Evolutionary conservation across 2,329 filamentous ascomycete species (phyloP).

Genomic region (Corynespora cassiicola): DNA sequence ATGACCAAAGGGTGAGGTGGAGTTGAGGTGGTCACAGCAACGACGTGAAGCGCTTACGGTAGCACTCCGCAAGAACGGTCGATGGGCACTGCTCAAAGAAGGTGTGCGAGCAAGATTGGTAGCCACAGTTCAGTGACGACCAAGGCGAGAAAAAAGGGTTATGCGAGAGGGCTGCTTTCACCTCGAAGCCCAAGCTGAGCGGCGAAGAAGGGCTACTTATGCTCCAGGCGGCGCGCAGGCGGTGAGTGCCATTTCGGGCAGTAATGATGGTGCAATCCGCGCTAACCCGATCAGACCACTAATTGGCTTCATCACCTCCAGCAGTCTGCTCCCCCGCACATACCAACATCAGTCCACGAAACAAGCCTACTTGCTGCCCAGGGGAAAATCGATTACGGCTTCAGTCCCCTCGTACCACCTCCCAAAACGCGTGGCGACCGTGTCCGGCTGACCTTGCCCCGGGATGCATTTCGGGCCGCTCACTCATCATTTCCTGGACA

Average conservation of each 20-base stretch:
- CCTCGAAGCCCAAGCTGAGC: no score
- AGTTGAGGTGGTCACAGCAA: not conserved
- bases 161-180: no score
- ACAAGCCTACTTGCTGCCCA: not conserved
- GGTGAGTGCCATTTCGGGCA: no score
- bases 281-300: no score
- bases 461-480: slow-evolving; percentile 2
- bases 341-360: not conserved
- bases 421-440: not conserved
- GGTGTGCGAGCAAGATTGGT: not conserved
- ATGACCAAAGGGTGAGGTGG: not conserved
- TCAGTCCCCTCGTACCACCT: slow-evolving; percentile 5
- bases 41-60: no score
- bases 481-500: slow-evolving; percentile 5
- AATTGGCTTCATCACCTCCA: not conserved
- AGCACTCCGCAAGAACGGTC: no score
- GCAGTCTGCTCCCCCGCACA: slow-evolving; percentile 7
- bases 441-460: slow-evolving; percentile 3
- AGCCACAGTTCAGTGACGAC: not conserved
- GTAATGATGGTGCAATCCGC: no score
- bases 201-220: no score
- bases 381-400: no score
- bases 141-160: no score
- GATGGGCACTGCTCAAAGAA: no score
- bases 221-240: no score